A percentile compares a stretch with the other conserved stretches of the same genome.
Conservation (phyloP, 352 stramenopile species). For the Aphanomyces invadans region DNA sequence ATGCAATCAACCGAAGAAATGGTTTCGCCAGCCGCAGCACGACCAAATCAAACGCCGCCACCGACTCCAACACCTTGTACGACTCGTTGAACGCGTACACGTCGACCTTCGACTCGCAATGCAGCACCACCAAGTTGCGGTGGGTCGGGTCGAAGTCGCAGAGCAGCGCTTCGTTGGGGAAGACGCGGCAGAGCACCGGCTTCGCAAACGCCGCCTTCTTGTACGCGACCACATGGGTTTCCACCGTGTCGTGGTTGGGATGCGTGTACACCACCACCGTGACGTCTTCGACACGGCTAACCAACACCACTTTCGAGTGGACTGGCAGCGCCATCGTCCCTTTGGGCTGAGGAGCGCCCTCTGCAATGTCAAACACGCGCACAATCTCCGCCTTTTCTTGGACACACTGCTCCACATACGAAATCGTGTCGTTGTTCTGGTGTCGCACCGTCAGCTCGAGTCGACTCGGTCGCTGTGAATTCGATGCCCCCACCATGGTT, state of each 20-base stretch:
- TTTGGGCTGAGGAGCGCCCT: not conserved
- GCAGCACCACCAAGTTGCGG: constrained; percentile 8
- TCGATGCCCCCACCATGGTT: not conserved
- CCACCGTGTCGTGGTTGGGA: not conserved
- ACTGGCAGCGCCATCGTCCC: not conserved
- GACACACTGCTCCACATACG: not conserved
- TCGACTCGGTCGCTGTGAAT: not conserved
- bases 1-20: not conserved
- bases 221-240: constrained; percentile 5
- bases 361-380: not conserved
- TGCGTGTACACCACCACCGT: not conserved
- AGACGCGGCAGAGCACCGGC: not conserved
- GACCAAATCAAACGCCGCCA: not conserved
- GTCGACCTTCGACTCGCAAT: not conserved
- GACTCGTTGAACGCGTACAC: constrained; percentile 18
- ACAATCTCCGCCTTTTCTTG: not conserved
- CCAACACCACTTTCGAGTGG: not conserved
- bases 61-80: constrained; percentile 16
- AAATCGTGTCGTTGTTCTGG: not conserved
- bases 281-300: not conserved
- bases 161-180: not conserved
- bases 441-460: not conserved
- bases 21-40: not conserved
- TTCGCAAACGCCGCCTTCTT: not conserved
- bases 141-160: constrained; percentile 6